Evolutionary conservation across 129 eudicot genomes (phyloP), one percentile per base, ranked within the genome.

Genomic region (Lactuca saligna): DNA sequence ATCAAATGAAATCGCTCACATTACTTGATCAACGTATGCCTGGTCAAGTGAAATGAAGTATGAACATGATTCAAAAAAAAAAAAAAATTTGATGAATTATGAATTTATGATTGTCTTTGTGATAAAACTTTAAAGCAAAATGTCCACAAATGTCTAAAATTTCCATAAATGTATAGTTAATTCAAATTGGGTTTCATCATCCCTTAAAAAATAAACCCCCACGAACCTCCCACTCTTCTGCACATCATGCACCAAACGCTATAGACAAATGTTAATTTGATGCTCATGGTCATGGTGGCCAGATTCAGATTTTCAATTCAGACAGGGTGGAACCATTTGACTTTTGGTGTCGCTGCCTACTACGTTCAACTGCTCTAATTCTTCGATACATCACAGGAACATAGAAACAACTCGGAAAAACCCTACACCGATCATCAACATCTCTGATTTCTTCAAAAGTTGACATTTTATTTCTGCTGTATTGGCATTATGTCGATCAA

Each of bases 181-280:
- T 68, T 68, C 70, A 60, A 57, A 76, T 46, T 57, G 6, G 8
- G 57, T 60, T 67, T 75, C 51, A 37, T 13, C 29, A 6, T 38
- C 61, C 49, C 74, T 34, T 75, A 61, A 61, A 61, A 60, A 56
- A 38, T 58, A 42, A 25, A 75, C 46, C 57, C 69, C 74, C 79
- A 75, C 74, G 59, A 75, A 75, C 54, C 73, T 67, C 32, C 65
- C 65, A 69, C 67, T 60, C 63, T 68, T 46, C 65, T 69, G 53
- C 37, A 50, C 63, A 66, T 62, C 70, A 71, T 61, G 61, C 57
- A 64, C 65, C 71, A 64, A 64, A 54, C 70, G 16, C 78, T 3
- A 35, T 38, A 61, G 17, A 51, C 60, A 72, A 63, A 51, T 51
- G 54, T 59, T 63, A 75, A 66, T 57, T 54, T 50, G 48, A 44